Base-by-base conservation (phyloP, 305 asterid species). In the Euphrasia arctica region DNA sequence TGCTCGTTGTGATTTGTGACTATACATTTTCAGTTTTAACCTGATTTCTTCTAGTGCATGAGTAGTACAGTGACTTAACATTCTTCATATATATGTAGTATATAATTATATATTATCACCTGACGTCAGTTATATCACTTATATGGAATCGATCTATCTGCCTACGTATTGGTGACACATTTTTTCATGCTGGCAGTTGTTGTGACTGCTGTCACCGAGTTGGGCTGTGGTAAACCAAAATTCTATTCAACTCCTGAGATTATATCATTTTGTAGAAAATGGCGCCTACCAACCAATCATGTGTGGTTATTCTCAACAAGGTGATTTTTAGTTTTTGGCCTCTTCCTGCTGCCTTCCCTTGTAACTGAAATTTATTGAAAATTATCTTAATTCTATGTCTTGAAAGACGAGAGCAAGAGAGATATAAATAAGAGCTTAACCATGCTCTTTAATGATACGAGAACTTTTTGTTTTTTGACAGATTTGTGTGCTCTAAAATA, bases 261-360 rank as follows among this genome's bases (percentile, higher is more conserved):
- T 64, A 93, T 87, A 11, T 89, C 91, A 31, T 93, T 92, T 72
- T 93, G 98, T 76, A 72, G 96, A 70, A 82, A 87, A 76, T 89
- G 98, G 98, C 82, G 88, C 54, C 80, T 93, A 54, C 97, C 98
- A 57, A 87, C 97, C 64, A 93, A 93, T 74, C 97, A 93, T 56
- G 82, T 93, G 65, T 93, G 98, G 98, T 80, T 93, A 76, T 87
- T 90, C 77, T 87, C 97, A 68, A 87, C 98, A 70, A 90, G 97
- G 98, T 92, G 63, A 70, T 63, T 62, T 73, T 72, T 70, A 56
- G 39, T 47, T 29, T 63, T 18, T 75, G 36, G 14, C 59, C 63
- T 60, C 32, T 42, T 60, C 9, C 47, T 32, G 14, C 51, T 60
- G 64, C 13, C 41, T 39, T 36, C 31, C 15, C 22, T 31, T 29